These are phyloP conservation scores for Podospora pseudocomata DNA, from an alignment of 495 filamentous ascomycete species.

Conservation along the genomic window DNA sequence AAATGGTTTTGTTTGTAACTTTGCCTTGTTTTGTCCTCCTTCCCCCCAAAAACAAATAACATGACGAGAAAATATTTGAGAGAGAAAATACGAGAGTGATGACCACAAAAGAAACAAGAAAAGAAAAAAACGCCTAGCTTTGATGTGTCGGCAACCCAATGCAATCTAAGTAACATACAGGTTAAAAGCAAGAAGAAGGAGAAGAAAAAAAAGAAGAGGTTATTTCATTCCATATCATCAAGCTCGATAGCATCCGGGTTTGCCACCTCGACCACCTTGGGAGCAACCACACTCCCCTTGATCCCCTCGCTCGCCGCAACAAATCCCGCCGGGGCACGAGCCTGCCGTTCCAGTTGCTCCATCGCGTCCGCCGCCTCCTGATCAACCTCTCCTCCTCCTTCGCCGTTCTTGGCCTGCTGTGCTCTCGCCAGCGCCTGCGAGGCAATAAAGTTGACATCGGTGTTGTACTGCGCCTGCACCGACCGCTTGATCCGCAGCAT, in stretches of 20 bases:
- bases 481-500: conserved; percentile 97
- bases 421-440: conserved; percentile 86
- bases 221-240: conserved; percentile 54
- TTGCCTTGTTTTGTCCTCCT: background rate
- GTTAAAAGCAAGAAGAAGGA: background rate
- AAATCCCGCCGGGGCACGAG: conserved; percentile 84
- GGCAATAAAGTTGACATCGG: conserved; percentile 97
- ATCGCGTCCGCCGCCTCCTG: conserved; percentile 73
- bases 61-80: background rate
- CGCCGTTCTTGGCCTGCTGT: conserved; percentile 14
- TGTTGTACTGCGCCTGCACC: conserved; percentile 96
- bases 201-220: background rate
- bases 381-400: conserved; percentile 38
- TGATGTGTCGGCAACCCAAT: background rate
- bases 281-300: conserved; percentile 58
- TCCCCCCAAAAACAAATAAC: background rate
- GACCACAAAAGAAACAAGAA: background rate
- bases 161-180: conserved; percentile 6
- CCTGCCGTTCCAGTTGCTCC: conserved; percentile 84
- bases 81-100: background rate
- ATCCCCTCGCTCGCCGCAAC: conserved; percentile 80
- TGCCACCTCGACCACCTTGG: conserved; percentile 45
- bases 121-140: background rate
- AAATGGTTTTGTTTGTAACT: background rate
- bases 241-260: conserved; percentile 92